These are phyloP conservation scores for Linnemannia elongata DNA, from an alignment of 192 early-diverging fungal species.

Conservation along the genomic window DNA sequence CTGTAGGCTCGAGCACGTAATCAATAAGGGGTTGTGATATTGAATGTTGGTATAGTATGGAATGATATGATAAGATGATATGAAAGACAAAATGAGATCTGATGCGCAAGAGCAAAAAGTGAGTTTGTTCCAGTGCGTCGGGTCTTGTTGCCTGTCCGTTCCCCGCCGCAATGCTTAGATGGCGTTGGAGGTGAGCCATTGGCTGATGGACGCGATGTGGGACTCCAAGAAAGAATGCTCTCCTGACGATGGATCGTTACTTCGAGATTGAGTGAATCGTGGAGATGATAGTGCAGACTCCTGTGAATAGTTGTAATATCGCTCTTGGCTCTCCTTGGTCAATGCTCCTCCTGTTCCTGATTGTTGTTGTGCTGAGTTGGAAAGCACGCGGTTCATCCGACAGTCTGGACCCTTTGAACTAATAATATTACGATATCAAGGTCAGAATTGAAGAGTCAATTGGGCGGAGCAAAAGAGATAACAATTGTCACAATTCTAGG, in stretches of 20 bases:
- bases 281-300: background rate
- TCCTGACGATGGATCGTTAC: background rate
- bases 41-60: background rate
- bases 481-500: too few species aligned
- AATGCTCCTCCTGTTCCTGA: background rate
- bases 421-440: background rate
- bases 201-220: conserved; percentile 38
- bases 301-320: too few species aligned
- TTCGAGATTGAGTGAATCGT: background rate
- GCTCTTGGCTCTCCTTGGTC: background rate
- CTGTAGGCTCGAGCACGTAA: background rate
- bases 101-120: background rate
- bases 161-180: background rate
- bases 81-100: too few species aligned
- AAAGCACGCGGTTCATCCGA: conserved; percentile 2
- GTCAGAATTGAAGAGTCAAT: background rate
- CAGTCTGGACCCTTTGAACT: background rate
- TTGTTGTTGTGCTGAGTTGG: background rate
- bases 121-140: background rate
- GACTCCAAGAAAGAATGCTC: conserved; percentile 44
- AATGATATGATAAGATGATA: too few species aligned
- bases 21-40: background rate
- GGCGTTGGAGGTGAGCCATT: conserved; percentile 40
- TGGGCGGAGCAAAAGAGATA: background rate
- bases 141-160: too few species aligned